Evolutionary conservation across 495 filamentous ascomycete genomes (phyloP), one percentile per base, ranked within the genome.

Genomic region (Aspergillus funiculosus): DNA sequence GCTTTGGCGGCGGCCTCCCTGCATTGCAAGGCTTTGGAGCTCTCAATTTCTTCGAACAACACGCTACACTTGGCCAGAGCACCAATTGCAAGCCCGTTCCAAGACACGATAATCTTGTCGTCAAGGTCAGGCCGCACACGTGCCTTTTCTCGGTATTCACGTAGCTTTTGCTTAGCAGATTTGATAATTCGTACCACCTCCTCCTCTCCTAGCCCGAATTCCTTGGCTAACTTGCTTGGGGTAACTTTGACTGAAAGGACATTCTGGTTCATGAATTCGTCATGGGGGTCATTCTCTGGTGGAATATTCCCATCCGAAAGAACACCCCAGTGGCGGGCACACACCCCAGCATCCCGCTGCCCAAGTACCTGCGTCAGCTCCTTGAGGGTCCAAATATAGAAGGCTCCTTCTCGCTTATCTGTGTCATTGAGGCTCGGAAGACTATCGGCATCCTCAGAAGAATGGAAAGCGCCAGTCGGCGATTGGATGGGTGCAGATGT

Each of bases 371-470:
- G 75, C 25, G 87, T 83, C 52, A 96, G 83, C 52, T 97, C 91
- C 53, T 87, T 84, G 43, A 85, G 69, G 0, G 90, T 94, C 90
- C 91, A 98, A 14, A 95, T 79, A 57, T 98, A 97, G 57, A 87
- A 97, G 2, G 92, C 92, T 14, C 92, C 92, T 62, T 97, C 91
- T 15, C 87, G 79, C 72, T 90, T 94, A 42, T 95, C 87, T 0
- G 72, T 76, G 56, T 96, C 91, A 7, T 80, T 80, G 24, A 72
- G 77, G 14, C 75, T 76, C 36, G 84, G 84, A 19, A 78, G 78
- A n/a, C 88, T 94, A 62, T 96, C 90, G 0, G 92, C 91, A 56
- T 94, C 89, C 64, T 98, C 92, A 21, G 86, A 85, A 0, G 89
- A 89, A 58, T 81, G 84, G 61, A 96, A 95, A 0, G 85, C 94